phyloP scores from a whole-genome alignment of 768 basidiomycete species.

The Steccherinum ochraceum region DNA sequence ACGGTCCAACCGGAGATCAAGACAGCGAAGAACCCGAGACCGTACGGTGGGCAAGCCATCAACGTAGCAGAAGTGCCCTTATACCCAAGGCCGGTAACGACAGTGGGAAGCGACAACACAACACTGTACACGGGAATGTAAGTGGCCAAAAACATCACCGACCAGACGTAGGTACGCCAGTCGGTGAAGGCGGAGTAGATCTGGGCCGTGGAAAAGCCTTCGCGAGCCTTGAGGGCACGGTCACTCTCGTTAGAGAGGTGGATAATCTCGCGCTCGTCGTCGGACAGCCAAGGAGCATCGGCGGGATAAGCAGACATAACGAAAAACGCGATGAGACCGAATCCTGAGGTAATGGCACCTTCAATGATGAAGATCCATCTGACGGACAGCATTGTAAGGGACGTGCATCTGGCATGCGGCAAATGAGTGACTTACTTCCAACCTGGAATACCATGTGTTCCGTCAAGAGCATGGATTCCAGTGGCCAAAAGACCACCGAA shows the following conservation, averaged over 20 bases:
- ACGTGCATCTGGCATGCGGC: slow-evolving; percentile 11
- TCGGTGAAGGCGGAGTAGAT: slow-evolving; percentile 30
- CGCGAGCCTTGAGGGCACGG: slow-evolving; percentile 24
- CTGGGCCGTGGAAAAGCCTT: slow-evolving; percentile 29
- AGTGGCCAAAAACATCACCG: slow-evolving; percentile 36
- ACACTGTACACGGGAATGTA: slow-evolving; percentile 40
- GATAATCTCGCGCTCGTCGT: slow-evolving; percentile 36
- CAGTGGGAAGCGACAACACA: slow-evolving; percentile 61
- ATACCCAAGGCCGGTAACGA: slow-evolving; percentile 59
- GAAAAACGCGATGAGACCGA: slow-evolving; percentile 25
- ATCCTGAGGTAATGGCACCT: slow-evolving; percentile 38
- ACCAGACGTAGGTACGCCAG: slow-evolving; percentile 33
- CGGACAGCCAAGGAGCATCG: slow-evolving; percentile 35
- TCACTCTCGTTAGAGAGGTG: slow-evolving; percentile 31
- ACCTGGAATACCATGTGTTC: slow-evolving; percentile 29
- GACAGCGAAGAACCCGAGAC: slow-evolving; percentile 26
- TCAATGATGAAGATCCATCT: slow-evolving; percentile 38
- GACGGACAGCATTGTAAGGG: slow-evolving; percentile 3
- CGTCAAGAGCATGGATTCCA: slow-evolving; percentile 33
- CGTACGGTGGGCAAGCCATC: slow-evolving; percentile 48
- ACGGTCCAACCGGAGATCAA: slow-evolving; percentile 17
- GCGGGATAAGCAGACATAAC: slow-evolving; percentile 45
- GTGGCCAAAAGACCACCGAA: slow-evolving; percentile 25
- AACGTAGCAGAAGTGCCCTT: slow-evolving; percentile 50
- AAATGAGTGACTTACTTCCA: slow-evolving; percentile 22